Base-by-base conservation (phyloP, 768 basidiomycete species). In the Chalciporus sphaerocephalus region DNA sequence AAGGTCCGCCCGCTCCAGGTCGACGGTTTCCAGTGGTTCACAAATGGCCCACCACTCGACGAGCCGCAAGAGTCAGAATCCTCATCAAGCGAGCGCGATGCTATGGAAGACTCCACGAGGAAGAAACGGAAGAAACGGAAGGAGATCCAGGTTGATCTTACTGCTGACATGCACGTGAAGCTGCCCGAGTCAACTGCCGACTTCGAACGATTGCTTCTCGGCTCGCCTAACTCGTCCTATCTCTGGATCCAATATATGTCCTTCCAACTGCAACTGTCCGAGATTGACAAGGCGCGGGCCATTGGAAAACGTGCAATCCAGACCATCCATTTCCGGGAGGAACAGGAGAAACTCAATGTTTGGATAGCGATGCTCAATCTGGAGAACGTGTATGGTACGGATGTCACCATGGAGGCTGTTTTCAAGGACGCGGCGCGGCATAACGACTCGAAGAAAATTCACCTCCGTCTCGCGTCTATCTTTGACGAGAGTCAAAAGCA, bases 191-290 rank as follows among this genome's bases (percentile, higher is more conserved):
- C 96, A 2, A 90, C 86, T 50, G 80, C 87, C 24, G 95, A 99
- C 64, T 99, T 97, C 56, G 96, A 99, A 66, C 81, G 96, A 11
- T 69, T 90, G 27, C 77, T 99, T 37, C 75, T 98, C 30, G 90
- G 91, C 22, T 93, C 95, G 0, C 95, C 96, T 2, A 92, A 96
- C 62, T 98, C 94, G 6, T 98, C 96, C 0, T 96, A 87, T 68
- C 76, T 98, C 25, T 99, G 96, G 96, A 85, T 99, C 47, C 94
- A 97, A 65, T 99, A 93, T 66, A 98, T 99, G 92, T 95, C 96
- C 8, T 95, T 97, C 80, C 92, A 94, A 58, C 74, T 98, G 10
- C 92, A 92, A 54, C 78, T 99, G n/a, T 91, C 94, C 23, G 95
- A 99, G 68, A 73, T 96, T 44, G 94, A 93, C 57, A 96, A 94